These are phyloP conservation scores for Tetracladium setigerum DNA, from an alignment of 495 filamentous ascomycete genomes.

Conservation along the genomic window DNA sequence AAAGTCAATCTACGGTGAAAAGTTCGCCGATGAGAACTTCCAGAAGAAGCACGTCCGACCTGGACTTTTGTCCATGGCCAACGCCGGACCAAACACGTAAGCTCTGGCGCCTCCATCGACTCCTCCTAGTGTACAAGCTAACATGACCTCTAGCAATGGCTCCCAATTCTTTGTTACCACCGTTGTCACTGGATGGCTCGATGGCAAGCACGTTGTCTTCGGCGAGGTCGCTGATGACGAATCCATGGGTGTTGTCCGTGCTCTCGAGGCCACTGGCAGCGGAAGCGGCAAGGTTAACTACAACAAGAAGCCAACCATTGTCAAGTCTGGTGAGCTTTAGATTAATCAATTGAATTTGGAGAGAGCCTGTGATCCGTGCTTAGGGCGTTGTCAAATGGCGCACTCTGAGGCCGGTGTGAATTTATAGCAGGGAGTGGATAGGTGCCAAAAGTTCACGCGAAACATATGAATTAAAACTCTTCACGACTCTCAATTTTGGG, in stretches of 20 bases:
- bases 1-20: conserved; percentile 83
- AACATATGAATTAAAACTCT: conserved; percentile 10
- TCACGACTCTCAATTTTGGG: not conserved
- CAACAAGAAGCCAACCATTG: conserved; percentile 59
- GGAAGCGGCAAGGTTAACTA: conserved; percentile 54
- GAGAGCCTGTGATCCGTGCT: conserved; percentile 10
- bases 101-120: conserved; percentile 17
- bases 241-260: conserved; percentile 59
- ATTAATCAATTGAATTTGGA: not conserved
- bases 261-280: conserved; percentile 65
- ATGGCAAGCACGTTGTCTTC: conserved; percentile 78
- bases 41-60: conserved; percentile 51
- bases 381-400: conserved; percentile 7
- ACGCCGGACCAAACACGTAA: conserved; percentile 74
- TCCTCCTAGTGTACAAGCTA: conserved; percentile 11
- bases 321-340: conserved; percentile 50
- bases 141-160: conserved; percentile 49
- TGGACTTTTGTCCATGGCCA: conserved; percentile 74
- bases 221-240: conserved; percentile 60
- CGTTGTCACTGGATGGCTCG: conserved; percentile 62
- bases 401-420: not conserved
- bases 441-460: conserved; percentile 18
- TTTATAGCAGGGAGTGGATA: conserved; percentile 4
- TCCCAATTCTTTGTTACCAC: conserved; percentile 78
- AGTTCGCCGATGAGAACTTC: conserved; percentile 81